Evolutionary conservation across 192 early-diverging fungal species (phyloP).

Genomic region (Lobosporangium transversale): DNA sequence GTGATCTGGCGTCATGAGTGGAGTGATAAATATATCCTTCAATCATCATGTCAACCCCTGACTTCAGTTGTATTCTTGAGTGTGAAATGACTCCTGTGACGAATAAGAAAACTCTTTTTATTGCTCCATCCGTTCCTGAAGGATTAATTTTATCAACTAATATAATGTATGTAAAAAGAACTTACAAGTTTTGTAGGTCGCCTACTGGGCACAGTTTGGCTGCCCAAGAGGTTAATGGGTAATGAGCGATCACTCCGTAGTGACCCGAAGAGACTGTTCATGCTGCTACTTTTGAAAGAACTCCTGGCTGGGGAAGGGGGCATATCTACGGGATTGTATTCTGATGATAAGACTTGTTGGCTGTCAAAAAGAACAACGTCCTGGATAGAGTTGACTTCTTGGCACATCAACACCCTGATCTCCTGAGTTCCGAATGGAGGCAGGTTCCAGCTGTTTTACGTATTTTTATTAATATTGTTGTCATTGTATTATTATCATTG

Average conservation of each 20-base stretch:
- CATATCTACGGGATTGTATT: conserved; percentile 23
- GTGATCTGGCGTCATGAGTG: conserved; percentile 38
- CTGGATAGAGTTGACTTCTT: conserved; percentile 57
- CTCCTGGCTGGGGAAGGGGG: conserved; percentile 39
- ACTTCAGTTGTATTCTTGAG: no score
- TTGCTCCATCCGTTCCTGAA: background rate
- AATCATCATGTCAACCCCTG: no score
- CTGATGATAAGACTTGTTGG: conserved; percentile 37
- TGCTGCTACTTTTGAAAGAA: conserved; percentile 48
- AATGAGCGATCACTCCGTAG: conserved; percentile 52
- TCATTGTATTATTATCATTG: background rate
- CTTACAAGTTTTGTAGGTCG: conserved; percentile 32
- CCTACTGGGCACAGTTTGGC: conserved; percentile 30
- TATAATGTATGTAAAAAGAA: background rate
- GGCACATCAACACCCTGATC: conserved; percentile 62
- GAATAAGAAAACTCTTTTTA: background rate
- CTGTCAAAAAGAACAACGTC: conserved; percentile 61
- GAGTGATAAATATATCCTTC: no score
- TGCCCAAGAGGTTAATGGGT: conserved; percentile 37
- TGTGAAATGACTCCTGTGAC: no score
- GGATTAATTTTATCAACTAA: background rate
- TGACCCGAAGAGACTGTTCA: conserved; percentile 41
- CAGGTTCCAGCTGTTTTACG: conserved; percentile 52
- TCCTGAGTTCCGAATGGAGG: conserved; percentile 52
- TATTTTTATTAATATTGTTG: background rate